phyloP scores from a whole-genome alignment of 768 basidiomycete species.

The Myochromella boudieri region DNA sequence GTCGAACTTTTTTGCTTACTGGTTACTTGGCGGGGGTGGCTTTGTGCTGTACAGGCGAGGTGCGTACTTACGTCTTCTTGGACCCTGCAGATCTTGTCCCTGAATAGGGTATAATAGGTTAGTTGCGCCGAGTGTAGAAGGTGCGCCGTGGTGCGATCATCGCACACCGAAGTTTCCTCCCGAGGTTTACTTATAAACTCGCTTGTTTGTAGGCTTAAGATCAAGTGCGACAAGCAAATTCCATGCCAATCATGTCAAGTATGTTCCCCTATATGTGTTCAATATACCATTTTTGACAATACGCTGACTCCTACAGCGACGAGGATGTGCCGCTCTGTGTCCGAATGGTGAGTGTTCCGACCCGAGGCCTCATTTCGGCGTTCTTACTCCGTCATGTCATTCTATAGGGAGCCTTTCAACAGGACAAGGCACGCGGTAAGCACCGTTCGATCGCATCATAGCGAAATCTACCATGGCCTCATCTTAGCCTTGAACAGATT shows the following conservation, averaged over 20 bases:
- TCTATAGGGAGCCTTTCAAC: constrained; percentile 76
- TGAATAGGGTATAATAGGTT: constrained; percentile 42
- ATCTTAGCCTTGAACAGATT: constrained; percentile 31
- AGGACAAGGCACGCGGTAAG: constrained; percentile 73
- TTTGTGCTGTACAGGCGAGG: constrained; percentile 33
- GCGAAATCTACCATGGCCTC: background rate
- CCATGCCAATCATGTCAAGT: constrained; percentile 79
- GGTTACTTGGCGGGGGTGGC: too few species aligned
- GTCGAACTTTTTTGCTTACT: too few species aligned
- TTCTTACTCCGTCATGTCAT: too few species aligned
- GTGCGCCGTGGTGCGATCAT: constrained; percentile 57
- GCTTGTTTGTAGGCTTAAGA: constrained; percentile 53
- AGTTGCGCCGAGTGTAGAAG: constrained; percentile 79
- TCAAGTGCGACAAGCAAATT: constrained; percentile 81
- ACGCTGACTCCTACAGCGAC: constrained; percentile 34
- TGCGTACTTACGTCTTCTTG: constrained; percentile 20
- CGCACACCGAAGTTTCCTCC: constrained; percentile 25
- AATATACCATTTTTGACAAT: background rate
- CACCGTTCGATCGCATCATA: background rate
- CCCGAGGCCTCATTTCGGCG: background rate
- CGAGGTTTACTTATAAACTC: constrained; percentile 10
- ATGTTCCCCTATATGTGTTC: constrained; percentile 16
- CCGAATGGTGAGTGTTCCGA: constrained; percentile 55
- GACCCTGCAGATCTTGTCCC: background rate
- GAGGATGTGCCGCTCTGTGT: constrained; percentile 70